A percentile compares a stretch with the other conserved stretches of the same genome.
These are phyloP conservation scores for Erysimum cheiranthoides DNA, from an alignment of 345 rosid genomes.

Conservation along the genomic window DNA sequence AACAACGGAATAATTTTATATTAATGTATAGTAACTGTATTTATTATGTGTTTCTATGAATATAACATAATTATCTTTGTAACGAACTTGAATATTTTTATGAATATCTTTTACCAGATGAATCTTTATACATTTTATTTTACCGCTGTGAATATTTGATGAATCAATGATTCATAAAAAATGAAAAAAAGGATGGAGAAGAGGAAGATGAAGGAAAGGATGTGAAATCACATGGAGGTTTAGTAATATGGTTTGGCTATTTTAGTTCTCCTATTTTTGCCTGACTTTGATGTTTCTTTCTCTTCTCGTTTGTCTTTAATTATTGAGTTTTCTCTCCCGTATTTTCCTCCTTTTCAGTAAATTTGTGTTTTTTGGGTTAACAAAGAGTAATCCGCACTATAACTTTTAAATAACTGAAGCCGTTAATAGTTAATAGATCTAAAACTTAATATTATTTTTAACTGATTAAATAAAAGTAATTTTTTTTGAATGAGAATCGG, in stretches of 20 bases:
- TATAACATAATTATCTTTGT: neutral
- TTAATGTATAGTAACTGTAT: neutral
- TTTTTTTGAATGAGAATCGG: too few species aligned
- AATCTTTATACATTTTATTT: neutral
- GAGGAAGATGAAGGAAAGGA: neutral
- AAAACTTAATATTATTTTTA: too few species aligned
- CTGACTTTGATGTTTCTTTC: slow-evolving; percentile 38
- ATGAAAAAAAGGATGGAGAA: neutral
- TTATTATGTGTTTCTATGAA: neutral
- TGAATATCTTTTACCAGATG: neutral
- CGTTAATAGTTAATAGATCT: too few species aligned
- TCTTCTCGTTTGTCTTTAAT: neutral
- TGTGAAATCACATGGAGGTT: slow-evolving; percentile 19
- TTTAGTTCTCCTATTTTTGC: slow-evolving; percentile 28
- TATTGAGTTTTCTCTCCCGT: neutral
- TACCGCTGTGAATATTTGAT: neutral
- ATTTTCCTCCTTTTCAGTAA: neutral
- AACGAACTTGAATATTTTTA: neutral
- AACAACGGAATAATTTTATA: neutral
- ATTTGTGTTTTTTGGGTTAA: neutral
- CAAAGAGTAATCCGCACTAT: too few species aligned
- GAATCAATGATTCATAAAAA: neutral
- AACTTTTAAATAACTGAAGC: too few species aligned
- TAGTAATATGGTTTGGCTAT: slow-evolving; percentile 37
- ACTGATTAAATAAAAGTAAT: too few species aligned